Evolutionary conservation across 2,329 filamentous ascomycete species (phyloP).

Genomic region (Ophiosphaerella herpotricha): DNA sequence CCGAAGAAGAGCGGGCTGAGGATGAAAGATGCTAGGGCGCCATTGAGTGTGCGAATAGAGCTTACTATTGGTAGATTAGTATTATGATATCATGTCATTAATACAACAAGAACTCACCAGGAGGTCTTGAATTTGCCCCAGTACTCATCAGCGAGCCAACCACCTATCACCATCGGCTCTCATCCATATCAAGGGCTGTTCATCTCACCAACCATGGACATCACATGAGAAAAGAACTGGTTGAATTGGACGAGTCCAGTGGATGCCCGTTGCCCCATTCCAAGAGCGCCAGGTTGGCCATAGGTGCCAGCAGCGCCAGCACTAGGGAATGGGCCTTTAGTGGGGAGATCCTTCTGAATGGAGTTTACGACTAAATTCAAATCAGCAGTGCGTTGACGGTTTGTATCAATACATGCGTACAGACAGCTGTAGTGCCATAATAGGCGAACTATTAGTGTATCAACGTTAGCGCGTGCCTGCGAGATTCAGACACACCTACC

Average conservation of each 20-base stretch:
- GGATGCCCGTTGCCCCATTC: conserved; percentile 32
- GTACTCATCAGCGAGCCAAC: conserved; percentile 62
- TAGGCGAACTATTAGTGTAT: conserved; percentile 22
- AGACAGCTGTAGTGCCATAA: conserved; percentile 38
- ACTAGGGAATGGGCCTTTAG: conserved; percentile 54
- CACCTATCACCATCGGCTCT: conserved; percentile 54
- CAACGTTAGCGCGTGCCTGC: no score
- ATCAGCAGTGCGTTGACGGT: conserved; percentile 1
- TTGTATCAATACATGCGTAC: conserved; percentile 6
- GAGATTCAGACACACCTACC: no score
- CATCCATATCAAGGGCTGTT: no score
- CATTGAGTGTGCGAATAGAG: conserved; percentile 30
- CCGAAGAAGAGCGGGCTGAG: conserved; percentile 52
- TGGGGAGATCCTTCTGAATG: conserved; percentile 53
- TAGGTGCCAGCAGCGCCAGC: conserved; percentile 46
- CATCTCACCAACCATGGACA: conserved; percentile 28
- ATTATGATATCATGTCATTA: no score
- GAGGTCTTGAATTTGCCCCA: conserved; percentile 65
- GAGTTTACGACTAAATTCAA: conserved; percentile 31
- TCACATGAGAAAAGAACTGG: conserved; percentile 27
- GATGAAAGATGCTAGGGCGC: conserved; percentile 54
- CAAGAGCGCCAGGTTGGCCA: conserved; percentile 34
- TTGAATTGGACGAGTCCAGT: conserved; percentile 30
- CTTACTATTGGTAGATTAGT: no score
- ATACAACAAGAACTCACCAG: conserved; percentile 1